Conservation (phyloP, 192 early-diverging fungal genomes). For the Podila clonocystis region DNA sequence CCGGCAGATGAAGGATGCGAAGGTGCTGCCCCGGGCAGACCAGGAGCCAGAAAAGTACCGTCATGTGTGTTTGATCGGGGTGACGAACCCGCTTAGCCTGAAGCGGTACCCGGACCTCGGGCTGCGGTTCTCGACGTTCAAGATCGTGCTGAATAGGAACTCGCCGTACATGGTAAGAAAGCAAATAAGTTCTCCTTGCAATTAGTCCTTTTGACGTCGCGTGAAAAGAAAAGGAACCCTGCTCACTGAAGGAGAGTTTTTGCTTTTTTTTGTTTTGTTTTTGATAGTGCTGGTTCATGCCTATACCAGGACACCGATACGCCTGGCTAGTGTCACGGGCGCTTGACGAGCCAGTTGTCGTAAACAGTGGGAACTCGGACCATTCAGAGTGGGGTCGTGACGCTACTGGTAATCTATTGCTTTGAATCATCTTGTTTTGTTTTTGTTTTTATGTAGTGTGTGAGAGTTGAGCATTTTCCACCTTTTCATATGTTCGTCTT, state of each 20-base stretch:
- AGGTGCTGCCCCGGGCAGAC: slow-evolving; percentile 7
- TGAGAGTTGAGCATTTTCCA: no score
- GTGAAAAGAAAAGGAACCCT: not conserved
- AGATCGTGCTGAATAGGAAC: slow-evolving; percentile 12
- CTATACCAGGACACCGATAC: slow-evolving; percentile 17
- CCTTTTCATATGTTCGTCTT: not conserved
- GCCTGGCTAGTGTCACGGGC: slow-evolving; percentile 27
- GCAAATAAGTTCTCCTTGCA: not conserved
- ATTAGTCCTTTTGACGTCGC: not conserved
- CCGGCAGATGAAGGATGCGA: slow-evolving; percentile 15
- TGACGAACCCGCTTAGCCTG: slow-evolving; percentile 15
- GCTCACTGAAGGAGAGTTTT: not conserved
- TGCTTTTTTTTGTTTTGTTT: not conserved
- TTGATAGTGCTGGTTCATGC: slow-evolving; percentile 21
- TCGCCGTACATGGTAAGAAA: slow-evolving; percentile 30
- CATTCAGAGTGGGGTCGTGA: slow-evolving; percentile 19
- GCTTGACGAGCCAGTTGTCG: slow-evolving; percentile 4
- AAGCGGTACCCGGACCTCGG: slow-evolving; percentile 20
- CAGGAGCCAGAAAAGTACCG: slow-evolving; percentile 15
- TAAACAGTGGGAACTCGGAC: slow-evolving; percentile 11
- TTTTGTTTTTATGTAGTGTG: not conserved
- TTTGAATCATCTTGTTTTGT: not conserved
- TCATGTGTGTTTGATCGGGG: slow-evolving; percentile 15
- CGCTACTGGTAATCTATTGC: slow-evolving; percentile 13
- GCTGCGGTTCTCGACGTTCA: slow-evolving; percentile 9